Evolutionary conservation across 2,329 filamentous ascomycete species (phyloP), one percentile per base, ranked within the genome.

Genomic region (Cercospora berteroae): DNA sequence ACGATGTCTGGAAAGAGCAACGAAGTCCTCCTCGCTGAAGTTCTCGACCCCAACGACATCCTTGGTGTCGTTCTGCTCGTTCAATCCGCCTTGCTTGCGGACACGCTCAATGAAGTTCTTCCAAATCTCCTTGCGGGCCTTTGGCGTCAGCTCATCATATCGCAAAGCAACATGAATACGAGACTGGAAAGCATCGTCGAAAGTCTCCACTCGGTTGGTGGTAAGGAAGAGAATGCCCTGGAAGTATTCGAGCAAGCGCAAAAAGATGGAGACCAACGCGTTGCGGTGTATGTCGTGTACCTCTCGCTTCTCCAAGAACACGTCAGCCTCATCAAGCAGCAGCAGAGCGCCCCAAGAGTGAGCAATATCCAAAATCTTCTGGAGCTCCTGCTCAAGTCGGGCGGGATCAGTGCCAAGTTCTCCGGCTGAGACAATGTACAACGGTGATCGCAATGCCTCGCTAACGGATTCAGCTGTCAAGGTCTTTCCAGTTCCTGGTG

Each of bases 141-240:
- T 89, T 5, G 81, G 78, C 44, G 88, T 88, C 8, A 96, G 84
- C 59, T 90, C 88, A 44, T 91, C 90, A 79, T 96, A 97, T 29
- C 90, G 86, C 8, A 97, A 83, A 0, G 92, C 91, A 73, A 96
- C 89, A 77, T 96, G 92, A 69, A 96, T 96, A 25, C 93, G 88
- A 9, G 89, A 92, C 76, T 95, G 91, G 83, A 96, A 96, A 0
- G 93, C 93, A 69, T 95, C 92, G 73, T 97, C 93, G 74, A 97
- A 96, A 0, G 91, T 94, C 81, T 90, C 87, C 0, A 96, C 92
- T 1, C 93, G 88, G 77, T 96, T 96, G 2, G 93, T 96, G 0
- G 93, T 97, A 27, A 97, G 80, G 81, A 97, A 96, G 4, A 96
- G 79, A 63, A 96, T 96, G 3, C 93, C 93, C 76, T 96, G 91